Evolutionary conservation across 2,329 filamentous ascomycete genomes (phyloP).

Genomic region (Xylariaceae sp.): DNA sequence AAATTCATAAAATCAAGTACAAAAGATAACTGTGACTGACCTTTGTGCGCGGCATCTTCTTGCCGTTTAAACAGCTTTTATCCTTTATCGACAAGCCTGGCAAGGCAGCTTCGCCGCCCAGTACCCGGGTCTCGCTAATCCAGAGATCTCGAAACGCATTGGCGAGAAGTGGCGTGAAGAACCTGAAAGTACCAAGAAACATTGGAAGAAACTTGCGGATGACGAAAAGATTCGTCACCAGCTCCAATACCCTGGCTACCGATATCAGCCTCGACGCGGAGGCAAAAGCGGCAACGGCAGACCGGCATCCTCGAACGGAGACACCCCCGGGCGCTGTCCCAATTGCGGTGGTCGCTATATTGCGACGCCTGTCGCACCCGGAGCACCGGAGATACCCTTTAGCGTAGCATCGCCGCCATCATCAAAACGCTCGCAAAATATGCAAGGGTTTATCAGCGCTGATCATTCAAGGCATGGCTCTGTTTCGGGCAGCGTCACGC

Average conservation of each 20-base stretch:
- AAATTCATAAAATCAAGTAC: constrained; percentile 6
- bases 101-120: constrained; percentile 75
- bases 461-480: constrained; percentile 32
- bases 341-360: constrained; percentile 68
- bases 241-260: constrained; percentile 86
- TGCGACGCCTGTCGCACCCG: constrained; percentile 50
- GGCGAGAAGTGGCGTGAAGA: constrained; percentile 86
- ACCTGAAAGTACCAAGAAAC: constrained; percentile 65
- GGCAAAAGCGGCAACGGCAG: constrained; percentile 32
- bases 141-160: constrained; percentile 96
- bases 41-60: constrained; percentile 18
- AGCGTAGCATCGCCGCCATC: constrained; percentile 34
- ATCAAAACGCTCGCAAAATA: constrained; percentile 20
- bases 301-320: constrained; percentile 33
- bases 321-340: constrained; percentile 55
- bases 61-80: constrained; percentile 65
- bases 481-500: constrained; percentile 26
- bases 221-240: constrained; percentile 89
- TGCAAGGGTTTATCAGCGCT: constrained; percentile 26
- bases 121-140: constrained; percentile 87
- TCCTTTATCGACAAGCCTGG: constrained; percentile 90
- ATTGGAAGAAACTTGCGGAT: constrained; percentile 86
- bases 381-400: constrained; percentile 49
- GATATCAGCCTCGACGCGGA: constrained; percentile 79
- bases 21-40: constrained; percentile 16